A percentile compares a stretch with the other conserved stretches of the same genome.
These are phyloP conservation scores for Sphagnurus paluster DNA, from an alignment of 1,284 basidiomycete genomes.

Conservation along the genomic window DNA sequence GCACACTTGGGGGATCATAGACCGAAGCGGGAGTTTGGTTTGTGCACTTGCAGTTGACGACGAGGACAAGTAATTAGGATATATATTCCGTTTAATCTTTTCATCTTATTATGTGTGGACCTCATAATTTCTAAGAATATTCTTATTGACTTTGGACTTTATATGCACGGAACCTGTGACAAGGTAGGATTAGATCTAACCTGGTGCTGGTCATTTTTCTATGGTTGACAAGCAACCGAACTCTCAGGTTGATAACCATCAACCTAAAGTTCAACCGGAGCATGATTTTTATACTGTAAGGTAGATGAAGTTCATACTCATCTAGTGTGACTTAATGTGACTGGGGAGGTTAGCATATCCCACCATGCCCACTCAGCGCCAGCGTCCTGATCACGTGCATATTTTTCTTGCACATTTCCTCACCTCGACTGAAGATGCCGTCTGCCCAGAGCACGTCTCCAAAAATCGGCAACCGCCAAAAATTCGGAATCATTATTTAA, in stretches of 20 bases:
- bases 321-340: too few species aligned
- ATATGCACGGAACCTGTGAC: neutral
- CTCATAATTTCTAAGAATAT: neutral
- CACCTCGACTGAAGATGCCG: too few species aligned
- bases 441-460: too few species aligned
- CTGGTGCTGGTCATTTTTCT: neutral
- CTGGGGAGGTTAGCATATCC: too few species aligned
- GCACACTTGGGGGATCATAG: constrained; percentile 3
- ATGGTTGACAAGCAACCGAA: neutral
- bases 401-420: too few species aligned
- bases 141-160: neutral
- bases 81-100: neutral
- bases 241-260: neutral
- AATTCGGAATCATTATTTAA: too few species aligned
- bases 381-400: too few species aligned
- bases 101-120: neutral
- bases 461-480: too few species aligned
- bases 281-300: neutral
- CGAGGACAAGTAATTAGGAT: neutral
- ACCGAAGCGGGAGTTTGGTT: constrained; percentile 1
- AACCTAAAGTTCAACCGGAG: neutral
- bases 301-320: neutral
- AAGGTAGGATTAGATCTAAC: neutral
- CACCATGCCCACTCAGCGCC: too few species aligned
- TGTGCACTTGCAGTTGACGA: neutral